Evolutionary conservation across 495 filamentous ascomycete genomes (phyloP), one percentile per base, ranked within the genome.

Genomic region (Penicillium parvum): DNA sequence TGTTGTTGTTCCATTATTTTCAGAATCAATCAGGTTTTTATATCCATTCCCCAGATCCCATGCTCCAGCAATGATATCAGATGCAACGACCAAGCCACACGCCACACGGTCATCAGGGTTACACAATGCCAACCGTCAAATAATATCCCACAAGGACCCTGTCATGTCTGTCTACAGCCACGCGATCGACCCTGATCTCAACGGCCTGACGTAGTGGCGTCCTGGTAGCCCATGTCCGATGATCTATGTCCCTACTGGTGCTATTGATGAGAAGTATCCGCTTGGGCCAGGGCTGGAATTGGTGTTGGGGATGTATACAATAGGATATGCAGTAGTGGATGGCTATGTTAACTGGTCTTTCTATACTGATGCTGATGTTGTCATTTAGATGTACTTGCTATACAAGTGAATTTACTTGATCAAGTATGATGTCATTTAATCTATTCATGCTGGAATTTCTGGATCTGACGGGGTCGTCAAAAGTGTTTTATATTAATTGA

Each of bases 61-160:
- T 41, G 51, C 44, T 52, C 46, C 27, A 37, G 35, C 18, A n/a
- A 60, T 60, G 53, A 61, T 58, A 50, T 58, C 52, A 61, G 27
- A 25, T 52, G 21, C 47, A 16, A 53, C 45, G n/a, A n/a, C 18
- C 19, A 20, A 11, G 4, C 22, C 12, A 36, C 45, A 51, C 40
- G 50, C 49, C 49, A 57, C 47, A 44, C 17, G 43, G 38, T 48
- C 49, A 53, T 47, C 19, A 41, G 40, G 9, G 27, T 2, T 30
- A 34, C 9, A 9, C 16, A 22, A 34, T 7, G 3, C 22, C 22
- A 14, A n/a, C 26, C 35, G 19, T 29, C 27, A 12, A 29, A 50
- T 45, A 10, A 44, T 7, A 33, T 42, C 19, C 19, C 28, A 17
- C 3, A n/a, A 25, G 14, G 1, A 2, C 8, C 26, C 38, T 41